Conservation (phyloP, 257 asterid genomes). For the Euphrasia confusa region DNA sequence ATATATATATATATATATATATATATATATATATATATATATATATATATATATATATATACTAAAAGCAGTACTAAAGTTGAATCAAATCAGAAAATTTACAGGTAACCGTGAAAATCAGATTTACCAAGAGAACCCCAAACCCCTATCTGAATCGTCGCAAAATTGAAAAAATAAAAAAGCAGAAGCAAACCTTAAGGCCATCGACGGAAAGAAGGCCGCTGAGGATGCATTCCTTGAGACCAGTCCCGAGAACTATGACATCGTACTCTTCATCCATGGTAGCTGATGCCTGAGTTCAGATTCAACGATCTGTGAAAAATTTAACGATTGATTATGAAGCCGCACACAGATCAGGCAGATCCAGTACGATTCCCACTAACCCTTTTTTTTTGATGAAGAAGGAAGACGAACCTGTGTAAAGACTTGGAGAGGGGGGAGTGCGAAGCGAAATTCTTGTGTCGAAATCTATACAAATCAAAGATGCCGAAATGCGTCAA, state of each 20-base stretch:
- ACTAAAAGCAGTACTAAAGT: background rate
- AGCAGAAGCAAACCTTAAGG: constrained; percentile 28
- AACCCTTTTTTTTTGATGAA: background rate
- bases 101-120: background rate
- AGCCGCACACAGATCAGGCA: constrained; percentile 7
- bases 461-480: too few relatives aligned
- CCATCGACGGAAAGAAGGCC: constrained; percentile 49
- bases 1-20: background rate
- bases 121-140: background rate
- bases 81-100: background rate
- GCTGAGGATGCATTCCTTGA: constrained; percentile 46
- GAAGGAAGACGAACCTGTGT: too few relatives aligned
- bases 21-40: background rate
- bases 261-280: constrained; percentile 51
- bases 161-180: background rate
- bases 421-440: too few relatives aligned
- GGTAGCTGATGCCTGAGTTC: constrained; percentile 8
- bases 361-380: background rate
- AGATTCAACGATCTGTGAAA: constrained; percentile 4
- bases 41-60: background rate
- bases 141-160: background rate
- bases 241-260: constrained; percentile 47
- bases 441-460: too few relatives aligned
- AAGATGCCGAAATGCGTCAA: too few relatives aligned
- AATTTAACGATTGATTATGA: background rate